phyloP scores from a whole-genome alignment of 192 early-diverging fungal species.

The Dimargaris cristalligena region DNA sequence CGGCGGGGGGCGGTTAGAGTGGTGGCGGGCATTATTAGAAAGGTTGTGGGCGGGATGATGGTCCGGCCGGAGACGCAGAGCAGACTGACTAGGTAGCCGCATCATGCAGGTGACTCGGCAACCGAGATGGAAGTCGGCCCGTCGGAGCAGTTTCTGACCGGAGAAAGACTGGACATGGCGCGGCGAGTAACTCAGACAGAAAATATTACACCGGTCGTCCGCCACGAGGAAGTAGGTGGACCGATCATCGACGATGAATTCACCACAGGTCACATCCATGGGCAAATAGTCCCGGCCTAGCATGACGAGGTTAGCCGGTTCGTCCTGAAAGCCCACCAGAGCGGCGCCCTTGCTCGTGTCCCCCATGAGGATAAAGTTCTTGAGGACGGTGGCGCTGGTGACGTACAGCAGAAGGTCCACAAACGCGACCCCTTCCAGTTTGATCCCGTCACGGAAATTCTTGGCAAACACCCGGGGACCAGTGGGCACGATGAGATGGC shows the following conservation, averaged over 20 bases:
- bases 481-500: slow-evolving; percentile 70
- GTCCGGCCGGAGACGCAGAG: slow-evolving; percentile 6
- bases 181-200: slow-evolving; percentile 72
- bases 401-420: slow-evolving; percentile 87
- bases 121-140: slow-evolving; percentile 78
- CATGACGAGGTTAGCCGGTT: slow-evolving; percentile 71
- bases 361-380: slow-evolving; percentile 73
- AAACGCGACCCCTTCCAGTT: slow-evolving; percentile 80
- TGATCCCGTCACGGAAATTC: slow-evolving; percentile 63
- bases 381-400: slow-evolving; percentile 57
- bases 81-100: slow-evolving; percentile 30
- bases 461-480: slow-evolving; percentile 81
- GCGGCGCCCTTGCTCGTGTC: slow-evolving; percentile 76
- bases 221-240: slow-evolving; percentile 58
- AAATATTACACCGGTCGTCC: slow-evolving; percentile 67
- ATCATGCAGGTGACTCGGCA: slow-evolving; percentile 51
- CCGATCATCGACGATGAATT: slow-evolving; percentile 64
- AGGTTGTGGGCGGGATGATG: slow-evolving; percentile 22
- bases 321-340: slow-evolving; percentile 91
- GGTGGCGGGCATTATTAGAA: slow-evolving; percentile 22
- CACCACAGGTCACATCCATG: slow-evolving; percentile 52
- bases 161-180: slow-evolving; percentile 73
- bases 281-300: slow-evolving; percentile 79
- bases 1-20: slow-evolving; percentile 13
- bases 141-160: slow-evolving; percentile 75